Percentiles rank a stretch among this genome's conserved stretches.
These are phyloP conservation scores for Aspergillus pseudoterreus DNA, from an alignment of 2,329 filamentous ascomycete genomes.

Conservation along the genomic window DNA sequence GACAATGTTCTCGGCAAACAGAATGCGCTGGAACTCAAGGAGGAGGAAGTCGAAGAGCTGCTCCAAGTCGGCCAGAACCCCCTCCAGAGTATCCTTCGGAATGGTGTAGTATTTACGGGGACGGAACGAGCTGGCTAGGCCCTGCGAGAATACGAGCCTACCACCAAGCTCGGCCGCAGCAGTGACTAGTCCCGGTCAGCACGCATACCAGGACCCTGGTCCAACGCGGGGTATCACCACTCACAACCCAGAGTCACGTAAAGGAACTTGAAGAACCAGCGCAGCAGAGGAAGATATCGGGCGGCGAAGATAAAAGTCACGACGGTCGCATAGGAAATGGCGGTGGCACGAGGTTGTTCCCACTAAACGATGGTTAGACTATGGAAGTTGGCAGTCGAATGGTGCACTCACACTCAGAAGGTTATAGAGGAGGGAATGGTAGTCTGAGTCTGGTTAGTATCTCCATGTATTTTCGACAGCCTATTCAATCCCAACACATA, in stretches of 20 bases:
- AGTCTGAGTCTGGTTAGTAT: constrained; percentile 43
- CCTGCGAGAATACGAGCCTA: constrained; percentile 53
- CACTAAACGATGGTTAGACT: constrained; percentile 41
- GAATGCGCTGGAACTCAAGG: constrained; percentile 63
- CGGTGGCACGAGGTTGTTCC: constrained; percentile 63
- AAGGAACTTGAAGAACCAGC: constrained; percentile 58
- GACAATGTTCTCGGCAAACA: constrained; percentile 63
- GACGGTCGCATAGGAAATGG: constrained; percentile 55
- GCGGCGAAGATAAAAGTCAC: constrained; percentile 59
- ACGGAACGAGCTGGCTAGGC: constrained; percentile 58
- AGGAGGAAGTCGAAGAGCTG: constrained; percentile 66
- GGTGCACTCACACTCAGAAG: constrained; percentile 53
- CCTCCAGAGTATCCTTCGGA: constrained; percentile 61
- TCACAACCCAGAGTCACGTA: constrained; percentile 58
- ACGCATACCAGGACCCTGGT: constrained; percentile 8
- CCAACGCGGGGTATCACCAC: constrained; percentile 19
- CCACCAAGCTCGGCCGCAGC: constrained; percentile 56
- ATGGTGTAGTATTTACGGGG: constrained; percentile 64
- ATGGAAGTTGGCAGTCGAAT: background rate
- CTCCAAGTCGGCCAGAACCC: constrained; percentile 58
- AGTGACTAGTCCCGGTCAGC: constrained; percentile 41
- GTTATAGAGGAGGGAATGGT: constrained; percentile 65
- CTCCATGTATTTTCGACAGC: background rate
- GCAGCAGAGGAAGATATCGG: constrained; percentile 60
- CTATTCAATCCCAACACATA: constrained; percentile 31